phyloP scores from a whole-genome alignment of 176 grass and related monocot species.

The Eragrostis nindensis region DNA sequence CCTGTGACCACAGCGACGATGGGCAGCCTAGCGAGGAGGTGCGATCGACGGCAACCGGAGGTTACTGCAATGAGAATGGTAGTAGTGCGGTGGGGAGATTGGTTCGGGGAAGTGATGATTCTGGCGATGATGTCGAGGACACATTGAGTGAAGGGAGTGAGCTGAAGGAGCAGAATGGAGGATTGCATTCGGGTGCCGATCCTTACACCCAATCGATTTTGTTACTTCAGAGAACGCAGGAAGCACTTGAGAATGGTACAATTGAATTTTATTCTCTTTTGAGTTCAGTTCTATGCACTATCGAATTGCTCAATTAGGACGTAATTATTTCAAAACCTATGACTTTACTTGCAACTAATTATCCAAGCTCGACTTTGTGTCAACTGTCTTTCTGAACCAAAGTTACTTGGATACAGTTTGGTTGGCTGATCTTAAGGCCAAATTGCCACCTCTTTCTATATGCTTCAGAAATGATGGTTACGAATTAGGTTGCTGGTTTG shows the following conservation, averaged over 20 bases:
- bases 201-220: constrained; percentile 45
- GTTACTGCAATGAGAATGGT: constrained; percentile 43
- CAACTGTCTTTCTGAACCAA: not conserved
- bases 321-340: not conserved
- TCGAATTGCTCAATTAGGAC: not conserved
- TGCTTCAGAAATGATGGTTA: not conserved
- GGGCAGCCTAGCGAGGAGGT: constrained; percentile 50
- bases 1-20: constrained; percentile 44
- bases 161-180: constrained; percentile 29
- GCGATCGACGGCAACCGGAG: constrained; percentile 17
- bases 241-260: constrained; percentile 79
- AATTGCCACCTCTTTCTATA: not conserved
- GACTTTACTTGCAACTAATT: not conserved
- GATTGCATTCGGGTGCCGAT: constrained; percentile 35
- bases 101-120: constrained; percentile 34
- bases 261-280: not conserved
- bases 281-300: not conserved
- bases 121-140: constrained; percentile 21
- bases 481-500: not conserved
- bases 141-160: constrained; percentile 22
- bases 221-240: constrained; percentile 56
- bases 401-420: not conserved
- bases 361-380: not conserved
- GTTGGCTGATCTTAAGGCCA: too few relatives aligned
- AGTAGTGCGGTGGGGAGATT: constrained; percentile 19